Percentiles rank a stretch among this genome's conserved stretches.
Conservation (phyloP, 1,284 basidiomycete genomes). For the Malassezia sp. region DNA sequence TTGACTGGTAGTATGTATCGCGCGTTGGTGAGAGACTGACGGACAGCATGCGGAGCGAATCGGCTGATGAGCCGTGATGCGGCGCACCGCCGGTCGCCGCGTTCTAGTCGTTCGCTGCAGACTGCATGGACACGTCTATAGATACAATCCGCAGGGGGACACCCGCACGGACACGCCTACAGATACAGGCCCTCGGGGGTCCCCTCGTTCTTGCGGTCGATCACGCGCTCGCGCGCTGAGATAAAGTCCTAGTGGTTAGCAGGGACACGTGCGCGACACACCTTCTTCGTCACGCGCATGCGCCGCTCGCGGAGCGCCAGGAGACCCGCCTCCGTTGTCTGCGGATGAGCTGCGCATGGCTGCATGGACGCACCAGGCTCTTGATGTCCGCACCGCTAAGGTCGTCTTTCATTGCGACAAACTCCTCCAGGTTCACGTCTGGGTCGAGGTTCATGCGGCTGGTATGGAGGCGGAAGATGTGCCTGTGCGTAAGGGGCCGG, state of each 20-base stretch:
- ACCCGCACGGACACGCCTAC: constrained; percentile 1
- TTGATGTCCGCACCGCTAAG: constrained; percentile 96
- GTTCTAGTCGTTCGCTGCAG: constrained; percentile 3
- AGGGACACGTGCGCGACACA: too few species aligned
- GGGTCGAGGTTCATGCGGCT: constrained; percentile 82
- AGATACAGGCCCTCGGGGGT: constrained; percentile 39
- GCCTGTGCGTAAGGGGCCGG: constrained; percentile 61
- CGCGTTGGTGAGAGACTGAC: not conserved
- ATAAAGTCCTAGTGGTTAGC: constrained; percentile 34
- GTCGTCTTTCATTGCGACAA: constrained; percentile 91
- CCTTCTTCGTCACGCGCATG: constrained; percentile 82
- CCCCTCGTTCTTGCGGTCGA: constrained; percentile 43
- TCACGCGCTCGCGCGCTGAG: constrained; percentile 40
- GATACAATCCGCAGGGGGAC: not conserved
- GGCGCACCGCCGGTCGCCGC: too few species aligned
- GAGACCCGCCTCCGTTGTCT: constrained; percentile 76
- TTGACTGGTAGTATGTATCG: constrained; percentile 35
- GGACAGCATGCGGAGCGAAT: constrained; percentile 31
- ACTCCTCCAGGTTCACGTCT: constrained; percentile 93
- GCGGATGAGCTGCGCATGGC: not conserved
- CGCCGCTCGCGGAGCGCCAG: constrained; percentile 84
- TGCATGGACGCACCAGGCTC: constrained; percentile 53
- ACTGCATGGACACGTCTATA: not conserved
- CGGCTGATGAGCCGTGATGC: constrained; percentile 28
- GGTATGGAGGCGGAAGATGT: constrained; percentile 96